Base-by-base conservation (phyloP, 306 rosid species). In the Oemleria cerasiformis region DNA sequence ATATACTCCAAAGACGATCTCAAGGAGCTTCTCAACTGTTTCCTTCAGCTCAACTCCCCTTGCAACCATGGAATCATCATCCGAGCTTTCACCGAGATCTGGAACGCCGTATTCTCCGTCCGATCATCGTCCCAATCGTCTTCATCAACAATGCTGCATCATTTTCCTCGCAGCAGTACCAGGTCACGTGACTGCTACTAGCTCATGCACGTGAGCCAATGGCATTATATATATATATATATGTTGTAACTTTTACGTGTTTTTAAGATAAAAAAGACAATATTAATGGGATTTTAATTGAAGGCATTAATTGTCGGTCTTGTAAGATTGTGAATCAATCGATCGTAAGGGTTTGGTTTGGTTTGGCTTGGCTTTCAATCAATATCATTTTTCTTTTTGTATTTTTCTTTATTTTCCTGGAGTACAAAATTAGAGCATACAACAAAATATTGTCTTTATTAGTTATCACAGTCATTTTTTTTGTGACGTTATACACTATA, bases 61-160 rank as follows among this genome's bases (percentile, higher is more conserved):
- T 67, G 85, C 50, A 83, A 89, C 81, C 99, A 94, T 70, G 91
- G 86, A 7, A 83, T 88, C 17, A 94, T 94, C 2, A 82, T 94
- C 8, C 76, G 91, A 47, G 99, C 90, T 55, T 94, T 94, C 74
- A 87, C 90, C 44, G 99, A 94, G 81, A 91, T 94, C 79, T 94
- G 99, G 96, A 87, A 94, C 49, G 89, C 90, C 0, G 95, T 94
- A 23, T 94, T 86, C 76, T 84, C 97, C 0, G 81, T 83, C 15
- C 77, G 66, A 59, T 65, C 86, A 30, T 25, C 30, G 1, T 25
- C 30, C 1, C 30, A 1, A 25, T 30, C 6, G 25, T 45, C 21
- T 2, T 20, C 68, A 56, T 62, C 90, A 1, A 69, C 78, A 4
- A 49, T 48, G 55, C 71, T 68, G 36, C 36, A 30, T 30, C 72